Conservation (phyloP, 768 basidiomycete species). For the Megacollybia marginata region DNA sequence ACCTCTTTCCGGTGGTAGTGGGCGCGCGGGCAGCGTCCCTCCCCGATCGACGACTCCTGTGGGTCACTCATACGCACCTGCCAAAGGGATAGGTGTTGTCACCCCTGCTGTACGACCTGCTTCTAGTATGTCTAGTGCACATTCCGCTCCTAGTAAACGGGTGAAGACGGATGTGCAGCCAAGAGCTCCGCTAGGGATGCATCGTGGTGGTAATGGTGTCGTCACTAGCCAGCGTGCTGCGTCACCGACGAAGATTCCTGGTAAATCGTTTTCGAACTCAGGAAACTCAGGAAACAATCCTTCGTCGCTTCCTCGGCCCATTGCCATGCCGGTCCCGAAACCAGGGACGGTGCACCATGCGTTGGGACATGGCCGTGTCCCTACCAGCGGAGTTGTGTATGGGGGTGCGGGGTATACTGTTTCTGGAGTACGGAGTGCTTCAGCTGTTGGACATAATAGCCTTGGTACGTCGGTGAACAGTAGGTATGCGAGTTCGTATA, state of each 20-base stretch:
- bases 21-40: slow-evolving; percentile 52
- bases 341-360: slow-evolving; percentile 45
- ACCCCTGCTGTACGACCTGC: slow-evolving; percentile 60
- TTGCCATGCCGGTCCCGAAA: slow-evolving; percentile 43
- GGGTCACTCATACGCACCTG: slow-evolving; percentile 31
- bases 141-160: slow-evolving; percentile 57
- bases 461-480: slow-evolving; percentile 4
- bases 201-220: slow-evolving; percentile 29
- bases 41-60: slow-evolving; percentile 56
- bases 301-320: slow-evolving; percentile 30
- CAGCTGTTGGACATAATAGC: slow-evolving; percentile 10
- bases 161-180: slow-evolving; percentile 43
- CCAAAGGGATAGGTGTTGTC: slow-evolving; percentile 33
- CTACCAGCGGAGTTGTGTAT: slow-evolving; percentile 18
- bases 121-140: slow-evolving; percentile 33
- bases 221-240: slow-evolving; percentile 13
- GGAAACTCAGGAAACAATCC: slow-evolving; percentile 11
- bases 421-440: slow-evolving; percentile 15
- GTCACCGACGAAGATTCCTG: slow-evolving; percentile 48
- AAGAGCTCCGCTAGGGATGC: slow-evolving; percentile 31
- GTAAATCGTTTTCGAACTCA: slow-evolving; percentile 23
- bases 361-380: slow-evolving; percentile 47
- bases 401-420: background rate
- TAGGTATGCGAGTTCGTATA: slow-evolving; percentile 18
- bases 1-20: slow-evolving; percentile 1